Evolutionary conservation across 192 early-diverging fungal species (phyloP).

Genomic region (Globomyces pollinis-pini): DNA sequence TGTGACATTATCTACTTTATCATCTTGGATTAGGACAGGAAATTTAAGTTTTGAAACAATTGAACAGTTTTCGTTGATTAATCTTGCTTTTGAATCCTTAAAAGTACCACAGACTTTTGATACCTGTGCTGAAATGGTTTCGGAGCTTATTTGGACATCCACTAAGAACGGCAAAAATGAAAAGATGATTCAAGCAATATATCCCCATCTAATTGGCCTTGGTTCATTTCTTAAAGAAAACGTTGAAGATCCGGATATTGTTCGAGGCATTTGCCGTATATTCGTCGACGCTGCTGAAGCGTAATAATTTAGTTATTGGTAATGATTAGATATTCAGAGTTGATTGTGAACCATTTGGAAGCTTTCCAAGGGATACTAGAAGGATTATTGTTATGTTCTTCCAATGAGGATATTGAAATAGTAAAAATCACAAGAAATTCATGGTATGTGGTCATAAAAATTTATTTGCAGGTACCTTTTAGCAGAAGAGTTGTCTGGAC

Average conservation of each 20-base stretch:
- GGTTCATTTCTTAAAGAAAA: constrained; percentile 27
- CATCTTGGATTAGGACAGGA: constrained; percentile 75
- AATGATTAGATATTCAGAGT: constrained; percentile 62
- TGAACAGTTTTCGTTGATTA: not conserved
- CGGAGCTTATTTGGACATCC: constrained; percentile 58
- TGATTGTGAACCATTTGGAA: constrained; percentile 62
- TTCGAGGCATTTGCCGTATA: constrained; percentile 77
- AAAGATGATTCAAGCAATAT: constrained; percentile 53
- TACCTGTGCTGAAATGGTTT: constrained; percentile 73
- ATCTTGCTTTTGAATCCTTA: constrained; percentile 65
- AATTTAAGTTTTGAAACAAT: constrained; percentile 56
- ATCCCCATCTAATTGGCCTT: constrained; percentile 38
- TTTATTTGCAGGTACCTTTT: too few relatives aligned
- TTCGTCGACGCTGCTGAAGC: constrained; percentile 88
- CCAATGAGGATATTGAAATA: constrained; percentile 73
- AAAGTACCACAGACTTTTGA: constrained; percentile 70
- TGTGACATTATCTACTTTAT: constrained; percentile 69
- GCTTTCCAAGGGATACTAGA: constrained; percentile 68
- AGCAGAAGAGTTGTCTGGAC: constrained; percentile 39
- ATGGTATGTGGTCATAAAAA: constrained; percentile 82
- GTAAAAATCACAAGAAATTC: constrained; percentile 86
- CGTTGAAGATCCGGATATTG: constrained; percentile 71
- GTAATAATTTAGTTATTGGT: constrained; percentile 64
- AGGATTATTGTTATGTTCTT: constrained; percentile 75
- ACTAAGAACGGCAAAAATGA: constrained; percentile 10